A percentile compares a stretch with the other conserved stretches of the same genome.
phyloP scores from a whole-genome alignment of 2,329 filamentous ascomycete species.

The Colletotrichum musae region DNA sequence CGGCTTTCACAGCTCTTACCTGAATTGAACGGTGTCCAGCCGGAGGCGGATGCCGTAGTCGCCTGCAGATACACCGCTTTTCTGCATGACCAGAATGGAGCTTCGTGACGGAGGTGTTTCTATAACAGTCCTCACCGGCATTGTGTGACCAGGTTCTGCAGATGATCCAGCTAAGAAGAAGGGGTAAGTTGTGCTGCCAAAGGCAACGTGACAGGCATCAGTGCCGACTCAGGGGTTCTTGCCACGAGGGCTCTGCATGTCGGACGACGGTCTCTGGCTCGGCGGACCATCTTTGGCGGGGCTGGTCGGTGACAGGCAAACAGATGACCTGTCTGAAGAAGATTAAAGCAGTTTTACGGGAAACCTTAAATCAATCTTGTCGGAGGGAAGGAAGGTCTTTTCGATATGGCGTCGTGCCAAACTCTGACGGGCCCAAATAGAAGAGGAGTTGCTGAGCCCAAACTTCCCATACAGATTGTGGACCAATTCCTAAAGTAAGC shows the following conservation, averaged over 20 bases:
- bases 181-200: background rate
- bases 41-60: background rate
- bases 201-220: background rate
- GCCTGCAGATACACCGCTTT: slow-evolving; percentile 14
- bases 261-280: background rate
- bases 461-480: no score
- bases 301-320: slow-evolving; percentile 10
- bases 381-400: no score
- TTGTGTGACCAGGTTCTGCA: slow-evolving; percentile 8
- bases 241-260: slow-evolving; percentile 3
- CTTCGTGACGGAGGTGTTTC: background rate
- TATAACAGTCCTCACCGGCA: background rate
- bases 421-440: no score
- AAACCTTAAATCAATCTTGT: background rate
- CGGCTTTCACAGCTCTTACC: background rate
- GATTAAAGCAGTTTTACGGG: no score
- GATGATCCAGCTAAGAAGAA: background rate
- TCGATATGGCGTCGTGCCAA: no score
- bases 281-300: background rate
- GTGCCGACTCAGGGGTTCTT: background rate
- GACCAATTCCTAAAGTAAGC: no score
- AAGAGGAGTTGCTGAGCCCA: no score
- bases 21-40: background rate
- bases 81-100: background rate
- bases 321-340: background rate